These are phyloP conservation scores for Cucurbitaria berberidis DNA, from an alignment of 2,329 filamentous ascomycete species.

Conservation along the genomic window DNA sequence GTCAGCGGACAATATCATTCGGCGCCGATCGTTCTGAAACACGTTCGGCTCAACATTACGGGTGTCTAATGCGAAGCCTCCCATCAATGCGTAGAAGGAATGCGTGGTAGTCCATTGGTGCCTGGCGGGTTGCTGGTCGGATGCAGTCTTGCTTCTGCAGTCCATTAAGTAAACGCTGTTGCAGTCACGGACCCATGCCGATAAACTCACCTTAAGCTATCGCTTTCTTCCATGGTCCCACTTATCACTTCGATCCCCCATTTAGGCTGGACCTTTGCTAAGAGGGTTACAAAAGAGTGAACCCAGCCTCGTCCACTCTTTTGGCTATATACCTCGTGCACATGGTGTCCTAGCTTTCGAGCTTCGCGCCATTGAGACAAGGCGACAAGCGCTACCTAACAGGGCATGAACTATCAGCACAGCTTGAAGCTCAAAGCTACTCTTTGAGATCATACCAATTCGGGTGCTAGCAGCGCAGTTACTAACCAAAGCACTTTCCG, in stretches of 20 bases:
- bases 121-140: not conserved
- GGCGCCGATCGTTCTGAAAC: constrained; percentile 9
- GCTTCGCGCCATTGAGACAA: not conserved
- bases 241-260: not conserved
- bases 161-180: not conserved
- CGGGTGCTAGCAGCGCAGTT: constrained; percentile 20
- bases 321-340: not conserved
- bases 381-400: not conserved
- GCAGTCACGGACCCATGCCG: not conserved
- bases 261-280: not conserved
- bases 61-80: constrained; percentile 14
- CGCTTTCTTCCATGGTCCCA: not conserved
- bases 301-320: not conserved
- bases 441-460: constrained; percentile 8
- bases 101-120: constrained; percentile 18
- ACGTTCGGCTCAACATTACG: not conserved
- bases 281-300: not conserved
- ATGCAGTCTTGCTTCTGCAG: not conserved
- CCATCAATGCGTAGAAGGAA: constrained; percentile 20
- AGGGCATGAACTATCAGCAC: not conserved
- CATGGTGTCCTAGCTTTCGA: not conserved
- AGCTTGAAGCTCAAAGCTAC: not conserved
- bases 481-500: constrained; percentile 15
- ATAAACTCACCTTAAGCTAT: not conserved
- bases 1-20: not conserved